These are phyloP conservation scores for Neurospora sp. DNA, from an alignment of 495 filamentous ascomycete genomes.

Conservation along the genomic window DNA sequence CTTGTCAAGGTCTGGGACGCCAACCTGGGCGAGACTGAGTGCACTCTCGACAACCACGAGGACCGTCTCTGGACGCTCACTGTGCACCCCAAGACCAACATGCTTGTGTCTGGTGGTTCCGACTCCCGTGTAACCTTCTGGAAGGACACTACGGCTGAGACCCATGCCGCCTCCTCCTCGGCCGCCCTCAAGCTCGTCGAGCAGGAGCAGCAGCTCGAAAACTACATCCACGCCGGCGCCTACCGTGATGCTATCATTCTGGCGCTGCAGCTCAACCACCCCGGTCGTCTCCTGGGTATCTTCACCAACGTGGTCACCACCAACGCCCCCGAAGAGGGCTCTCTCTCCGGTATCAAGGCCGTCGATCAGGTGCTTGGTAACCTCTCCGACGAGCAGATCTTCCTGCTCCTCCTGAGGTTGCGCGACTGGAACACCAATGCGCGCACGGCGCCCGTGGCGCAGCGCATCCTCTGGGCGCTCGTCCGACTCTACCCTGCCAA, in stretches of 20 bases:
- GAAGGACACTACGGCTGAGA: slow-evolving; percentile 81
- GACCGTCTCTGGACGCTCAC: slow-evolving; percentile 87
- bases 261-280: slow-evolving; percentile 87
- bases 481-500: slow-evolving; percentile 67
- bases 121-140: slow-evolving; percentile 91
- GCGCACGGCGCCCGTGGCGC: slow-evolving; percentile 71
- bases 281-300: slow-evolving; percentile 68
- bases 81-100: slow-evolving; percentile 53
- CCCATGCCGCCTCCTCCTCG: slow-evolving; percentile 54
- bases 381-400: slow-evolving; percentile 77
- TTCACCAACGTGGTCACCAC: slow-evolving; percentile 70
- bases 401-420: slow-evolving; percentile 62
- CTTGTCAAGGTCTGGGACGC: slow-evolving; percentile 94
- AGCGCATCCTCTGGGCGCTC: slow-evolving; percentile 71
- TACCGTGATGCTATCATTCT: slow-evolving; percentile 90
- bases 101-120: slow-evolving; percentile 76
- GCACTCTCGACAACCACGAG: slow-evolving; percentile 90
- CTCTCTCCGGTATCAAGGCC: slow-evolving; percentile 59
- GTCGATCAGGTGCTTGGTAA: slow-evolving; percentile 75
- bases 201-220: slow-evolving; percentile 84
- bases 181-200: slow-evolving; percentile 73
- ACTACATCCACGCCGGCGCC: slow-evolving; percentile 73
- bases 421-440: slow-evolving; percentile 97
- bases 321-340: slow-evolving; percentile 46
- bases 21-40: slow-evolving; percentile 63